Base-by-base conservation (phyloP, 108 stramenopile genomes). In the Cyclostephanos tholiformis region DNA sequence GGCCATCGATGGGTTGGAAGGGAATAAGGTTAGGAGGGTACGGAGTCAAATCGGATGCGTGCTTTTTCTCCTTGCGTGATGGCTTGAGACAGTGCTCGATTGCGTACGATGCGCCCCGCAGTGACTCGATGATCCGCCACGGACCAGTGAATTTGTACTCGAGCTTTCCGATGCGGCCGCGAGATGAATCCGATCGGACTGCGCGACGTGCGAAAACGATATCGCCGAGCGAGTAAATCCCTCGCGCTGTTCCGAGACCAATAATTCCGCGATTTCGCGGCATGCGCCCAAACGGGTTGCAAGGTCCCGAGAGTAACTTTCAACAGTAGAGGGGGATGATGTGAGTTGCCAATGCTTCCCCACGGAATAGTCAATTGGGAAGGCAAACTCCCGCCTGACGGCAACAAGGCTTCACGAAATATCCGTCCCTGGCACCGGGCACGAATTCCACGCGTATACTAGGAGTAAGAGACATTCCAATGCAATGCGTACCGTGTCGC, bases 351-450 rank as follows among this genome's bases (percentile, higher is more conserved):
- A 25, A 41, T 64, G 72, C 38, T 53, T 48, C 13, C 12, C 12
- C 29, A 44, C 3, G 7, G 59, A 71, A 22, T 32, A 62, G 59
- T 82, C 80, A 26, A 75, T 63, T 2, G 80, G 80, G 53, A 82
- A 82, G 3, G 30, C 16, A 6, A 75, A 82, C 4, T 63, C 69
- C 32, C 32, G 32, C 4, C 32, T 4, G 32, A 32, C 32, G 32
- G 32, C 32, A 4, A 32, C 32, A 32, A 30, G 3, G 60, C 57
- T 30, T 48, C n/a, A 16, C 46, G 46, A 27, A 44, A 71, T n/a
- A 56, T 38, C 32, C 4, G 32, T 32, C 32, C 32, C 32, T 4
- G 32, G 32, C 3, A 32, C 32, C 32, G 32, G 32, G 32, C 32
- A 32, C 32, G 32, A 32, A 32, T 32, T 32, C 32, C 32, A 32